phyloP scores from a whole-genome alignment of 1,284 basidiomycete genomes.

The Nidula niveotomentosa region DNA sequence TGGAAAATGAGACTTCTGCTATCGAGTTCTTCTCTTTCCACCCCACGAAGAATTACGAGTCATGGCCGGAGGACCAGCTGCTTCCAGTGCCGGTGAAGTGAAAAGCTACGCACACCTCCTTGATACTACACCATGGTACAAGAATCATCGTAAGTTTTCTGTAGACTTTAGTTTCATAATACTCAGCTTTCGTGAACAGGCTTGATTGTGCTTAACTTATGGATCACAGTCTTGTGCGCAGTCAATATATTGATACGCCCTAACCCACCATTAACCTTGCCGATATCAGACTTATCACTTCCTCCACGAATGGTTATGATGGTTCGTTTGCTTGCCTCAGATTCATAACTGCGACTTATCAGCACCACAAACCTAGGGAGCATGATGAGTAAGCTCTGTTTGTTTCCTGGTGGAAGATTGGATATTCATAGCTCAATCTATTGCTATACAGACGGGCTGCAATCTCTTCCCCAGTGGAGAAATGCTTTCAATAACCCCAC shows the following conservation, averaged over 20 bases:
- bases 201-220: conserved; percentile 14
- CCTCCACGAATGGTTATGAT: conserved; percentile 63
- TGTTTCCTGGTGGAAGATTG: neutral
- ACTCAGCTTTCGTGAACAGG: conserved; percentile 3
- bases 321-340: conserved; percentile 23
- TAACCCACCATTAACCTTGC: neutral
- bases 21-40: no score
- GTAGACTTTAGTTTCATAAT: neutral
- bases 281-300: conserved; percentile 31
- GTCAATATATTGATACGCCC: neutral
- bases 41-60: no score
- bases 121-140: neutral
- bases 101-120: neutral
- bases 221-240: conserved; percentile 13
- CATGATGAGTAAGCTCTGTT: conserved; percentile 60
- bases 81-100: conserved; percentile 1
- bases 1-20: no score
- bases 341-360: conserved; percentile 8
- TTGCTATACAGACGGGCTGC: conserved; percentile 30
- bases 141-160: neutral
- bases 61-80: neutral
- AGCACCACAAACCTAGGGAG: conserved; percentile 27
- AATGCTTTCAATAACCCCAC: conserved; percentile 41
- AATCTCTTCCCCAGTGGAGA: conserved; percentile 39
- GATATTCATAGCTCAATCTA: neutral